These are phyloP conservation scores for Polygonum maritimum DNA, from an alignment of 148 eudicot genomes.

Conservation along the genomic window DNA sequence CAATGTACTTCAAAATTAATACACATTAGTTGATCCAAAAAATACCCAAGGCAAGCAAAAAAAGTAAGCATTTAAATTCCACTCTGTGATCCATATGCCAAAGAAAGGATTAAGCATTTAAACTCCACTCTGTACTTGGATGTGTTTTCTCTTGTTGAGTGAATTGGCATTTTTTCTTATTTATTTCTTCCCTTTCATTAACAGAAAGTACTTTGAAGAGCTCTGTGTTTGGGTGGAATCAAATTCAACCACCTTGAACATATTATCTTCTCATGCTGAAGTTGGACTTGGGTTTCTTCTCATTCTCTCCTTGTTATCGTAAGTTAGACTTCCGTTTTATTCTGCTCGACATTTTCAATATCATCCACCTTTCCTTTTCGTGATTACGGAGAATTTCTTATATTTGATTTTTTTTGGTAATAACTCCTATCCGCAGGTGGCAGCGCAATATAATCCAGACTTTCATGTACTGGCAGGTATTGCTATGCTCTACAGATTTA, in stretches of 20 bases:
- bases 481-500: neutral
- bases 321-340: slow-evolving; percentile 19
- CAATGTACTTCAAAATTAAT: neutral
- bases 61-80: neutral
- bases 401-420: neutral
- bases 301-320: slow-evolving; percentile 77
- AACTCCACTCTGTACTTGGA: neutral
- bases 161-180: neutral
- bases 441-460: slow-evolving; percentile 87
- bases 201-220: slow-evolving; percentile 95
- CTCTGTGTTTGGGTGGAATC: slow-evolving; percentile 96
- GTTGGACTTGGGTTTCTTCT: slow-evolving; percentile 93
- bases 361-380: neutral
- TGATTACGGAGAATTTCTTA: neutral
- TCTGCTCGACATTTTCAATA: neutral
- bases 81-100: neutral
- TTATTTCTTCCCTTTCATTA: neutral
- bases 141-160: neutral
- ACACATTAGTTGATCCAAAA: neutral
- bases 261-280: slow-evolving; percentile 87
- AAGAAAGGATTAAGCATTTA: neutral
- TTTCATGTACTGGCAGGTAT: slow-evolving; percentile 99
- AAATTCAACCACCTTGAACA: slow-evolving; percentile 74
- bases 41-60: neutral
- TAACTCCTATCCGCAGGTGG: slow-evolving; percentile 50